Base-by-base conservation (phyloP, 352 stramenopile genomes). In the Pythium grandisporangium region DNA sequence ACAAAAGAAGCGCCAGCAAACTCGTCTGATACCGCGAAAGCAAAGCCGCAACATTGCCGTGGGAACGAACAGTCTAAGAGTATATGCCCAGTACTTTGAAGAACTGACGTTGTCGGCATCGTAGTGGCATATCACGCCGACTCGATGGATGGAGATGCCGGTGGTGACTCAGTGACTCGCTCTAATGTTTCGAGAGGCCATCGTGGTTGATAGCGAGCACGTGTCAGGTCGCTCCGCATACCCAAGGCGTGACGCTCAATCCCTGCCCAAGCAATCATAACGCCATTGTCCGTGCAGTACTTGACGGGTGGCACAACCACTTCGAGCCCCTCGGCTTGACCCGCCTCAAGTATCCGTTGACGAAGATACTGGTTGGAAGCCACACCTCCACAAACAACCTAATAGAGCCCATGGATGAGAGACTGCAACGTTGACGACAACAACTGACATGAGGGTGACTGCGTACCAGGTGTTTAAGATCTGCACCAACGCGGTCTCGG, bases 211-310 rank as follows among this genome's bases (percentile, higher is more conserved):
- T 93, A 93, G 20, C 76, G 73, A 29, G 67, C 65, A 6, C 41
- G 45, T 10, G 55, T 35, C 0, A 65, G 58, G 12, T 90, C 70
- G 43, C 63, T 84, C 2, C 77, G 75, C 52, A 76, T 70, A 20
- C 72, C 74, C 4, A 48, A 50, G 6, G 40, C 29, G 46, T 84
- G 72, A 20, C 70, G 60, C 49, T 94, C 77, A 11, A 91, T 60
- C 5, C 88, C 94, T 6, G 95, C 87, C 94, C 93, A 99, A 2
- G 96, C 95, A 36, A 97, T 68, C 91, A 98, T 97, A 20, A 96
- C 92, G 35, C 93, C 96, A 58, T 99, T 98, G 77, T 99, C 96
- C 2, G 96, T 99, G 69, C 96, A 99, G 32, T 98, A 84, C 48
- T 87, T 66, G 16, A 68, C 56, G 5, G 80, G 75, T 16, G 76